These are phyloP conservation scores for Gamsiella multidivaricata DNA, from an alignment of 192 early-diverging fungal genomes.

Conservation along the genomic window DNA sequence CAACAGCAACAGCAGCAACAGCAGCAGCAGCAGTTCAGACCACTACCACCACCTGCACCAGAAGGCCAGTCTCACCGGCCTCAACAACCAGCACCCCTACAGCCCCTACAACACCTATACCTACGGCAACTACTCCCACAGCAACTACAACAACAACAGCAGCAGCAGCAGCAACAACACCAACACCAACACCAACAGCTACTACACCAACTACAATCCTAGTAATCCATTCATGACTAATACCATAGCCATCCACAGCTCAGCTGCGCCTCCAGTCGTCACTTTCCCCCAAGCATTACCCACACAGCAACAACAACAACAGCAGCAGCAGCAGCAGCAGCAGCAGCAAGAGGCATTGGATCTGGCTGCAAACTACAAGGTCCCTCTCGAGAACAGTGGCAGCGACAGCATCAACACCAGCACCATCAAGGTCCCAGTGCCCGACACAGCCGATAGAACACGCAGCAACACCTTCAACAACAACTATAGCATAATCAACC, in stretches of 20 bases:
- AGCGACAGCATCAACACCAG: not conserved
- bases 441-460: not conserved
- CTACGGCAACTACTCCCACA: not conserved
- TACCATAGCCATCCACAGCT: not conserved
- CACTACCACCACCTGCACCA: not conserved
- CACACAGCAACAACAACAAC: too few relatives aligned
- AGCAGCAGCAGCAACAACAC: constrained; percentile 3
- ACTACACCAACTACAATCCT: not conserved
- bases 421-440: constrained; percentile 36
- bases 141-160: constrained; percentile 4
- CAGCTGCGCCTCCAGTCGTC: too few relatives aligned
- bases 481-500: constrained; percentile 12
- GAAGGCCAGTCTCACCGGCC: constrained; percentile 8
- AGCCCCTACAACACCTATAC: not conserved
- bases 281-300: constrained; percentile 1
- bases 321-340: too few relatives aligned
- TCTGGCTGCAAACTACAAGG: constrained; percentile 19
- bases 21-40: too few relatives aligned
- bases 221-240: not conserved
- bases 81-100: constrained; percentile 1
- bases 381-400: constrained; percentile 17
- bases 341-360: too few relatives aligned
- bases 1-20: constrained; percentile 3
- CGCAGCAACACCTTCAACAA: constrained; percentile 20
- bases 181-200: constrained; percentile 6